Conservation (phyloP, 331 rosid species). For the Stylosanthes scabra region DNA sequence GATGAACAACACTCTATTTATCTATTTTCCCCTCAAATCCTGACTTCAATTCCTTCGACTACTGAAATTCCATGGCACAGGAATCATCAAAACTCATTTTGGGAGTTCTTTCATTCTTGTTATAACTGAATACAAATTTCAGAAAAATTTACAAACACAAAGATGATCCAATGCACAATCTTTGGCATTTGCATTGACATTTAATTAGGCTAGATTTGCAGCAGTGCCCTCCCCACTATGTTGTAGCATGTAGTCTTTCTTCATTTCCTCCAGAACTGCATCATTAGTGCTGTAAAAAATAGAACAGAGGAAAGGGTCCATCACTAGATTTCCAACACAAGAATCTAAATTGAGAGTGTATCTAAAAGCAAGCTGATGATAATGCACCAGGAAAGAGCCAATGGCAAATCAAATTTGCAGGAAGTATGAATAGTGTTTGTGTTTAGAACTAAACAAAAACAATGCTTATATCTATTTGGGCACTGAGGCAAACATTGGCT, state of each 20-base stretch:
- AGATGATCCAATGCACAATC: no score
- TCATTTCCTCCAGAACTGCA: slow-evolving; percentile 82
- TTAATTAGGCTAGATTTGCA: slow-evolving; percentile 36
- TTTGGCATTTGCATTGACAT: slow-evolving; percentile 9
- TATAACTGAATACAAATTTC: slow-evolving; percentile 31
- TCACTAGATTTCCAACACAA: slow-evolving; percentile 2
- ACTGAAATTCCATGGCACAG: no score
- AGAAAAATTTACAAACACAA: no score
- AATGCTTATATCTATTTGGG: background rate
- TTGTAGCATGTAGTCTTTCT: slow-evolving; percentile 75
- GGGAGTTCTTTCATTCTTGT: slow-evolving; percentile 14
- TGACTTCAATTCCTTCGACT: slow-evolving; percentile 1
- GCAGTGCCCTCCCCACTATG: slow-evolving; percentile 51
- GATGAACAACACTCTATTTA: background rate
- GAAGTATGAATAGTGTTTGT: slow-evolving; percentile 4
- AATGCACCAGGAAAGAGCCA: background rate
- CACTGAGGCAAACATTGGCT: background rate
- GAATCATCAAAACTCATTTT: background rate
- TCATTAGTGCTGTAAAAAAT: slow-evolving; percentile 72
- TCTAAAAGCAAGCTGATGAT: slow-evolving; percentile 4
- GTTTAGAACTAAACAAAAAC: no score
- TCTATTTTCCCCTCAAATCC: background rate
- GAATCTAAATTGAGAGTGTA: background rate
- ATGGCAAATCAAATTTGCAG: background rate
- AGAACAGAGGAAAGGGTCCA: background rate